Evolutionary conservation across 2,329 filamentous ascomycete species (phyloP).

Genomic region (Apiospora pterosperma): DNA sequence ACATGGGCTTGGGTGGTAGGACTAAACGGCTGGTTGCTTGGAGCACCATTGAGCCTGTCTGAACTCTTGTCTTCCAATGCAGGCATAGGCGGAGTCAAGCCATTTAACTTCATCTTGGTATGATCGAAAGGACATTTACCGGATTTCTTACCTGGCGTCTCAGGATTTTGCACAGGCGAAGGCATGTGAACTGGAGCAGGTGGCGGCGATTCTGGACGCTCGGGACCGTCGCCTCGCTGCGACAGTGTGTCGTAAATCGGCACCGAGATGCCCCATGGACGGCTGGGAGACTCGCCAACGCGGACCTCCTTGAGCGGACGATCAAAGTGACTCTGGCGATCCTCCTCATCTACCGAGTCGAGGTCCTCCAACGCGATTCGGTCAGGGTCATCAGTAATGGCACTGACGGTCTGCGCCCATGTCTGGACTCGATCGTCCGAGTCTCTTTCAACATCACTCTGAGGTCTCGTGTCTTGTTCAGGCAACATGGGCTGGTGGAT

Average conservation of each 20-base stretch:
- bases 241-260: slow-evolving; percentile 51
- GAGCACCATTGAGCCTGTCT: slow-evolving; percentile 14
- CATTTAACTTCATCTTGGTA: slow-evolving; percentile 36
- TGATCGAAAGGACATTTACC: slow-evolving; percentile 60
- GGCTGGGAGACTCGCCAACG: slow-evolving; percentile 89
- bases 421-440: slow-evolving; percentile 74
- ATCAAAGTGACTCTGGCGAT: slow-evolving; percentile 74
- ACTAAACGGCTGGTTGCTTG: slow-evolving; percentile 11
- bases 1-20: slow-evolving; percentile 13
- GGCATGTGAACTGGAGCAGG: slow-evolving; percentile 54
- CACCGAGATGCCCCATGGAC: slow-evolving; percentile 89
- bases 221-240: slow-evolving; percentile 30
- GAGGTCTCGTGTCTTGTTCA: slow-evolving; percentile 44
- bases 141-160: slow-evolving; percentile 21
- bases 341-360: slow-evolving; percentile 43
- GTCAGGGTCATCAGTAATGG: slow-evolving; percentile 34
- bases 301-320: slow-evolving; percentile 82
- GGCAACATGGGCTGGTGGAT: slow-evolving; percentile 88
- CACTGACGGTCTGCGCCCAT: slow-evolving; percentile 78
- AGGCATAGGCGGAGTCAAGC: slow-evolving; percentile 20
- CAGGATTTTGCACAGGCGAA: slow-evolving; percentile 22
- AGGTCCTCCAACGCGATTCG: slow-evolving; percentile 37
- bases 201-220: slow-evolving; percentile 51
- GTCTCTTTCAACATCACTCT: slow-evolving; percentile 43
- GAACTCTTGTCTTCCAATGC: slow-evolving; percentile 19